A percentile compares a stretch with the other conserved stretches of the same genome.
phyloP scores from a whole-genome alignment of 805 yeast species.

The Teunomyces aglyptinius region DNA sequence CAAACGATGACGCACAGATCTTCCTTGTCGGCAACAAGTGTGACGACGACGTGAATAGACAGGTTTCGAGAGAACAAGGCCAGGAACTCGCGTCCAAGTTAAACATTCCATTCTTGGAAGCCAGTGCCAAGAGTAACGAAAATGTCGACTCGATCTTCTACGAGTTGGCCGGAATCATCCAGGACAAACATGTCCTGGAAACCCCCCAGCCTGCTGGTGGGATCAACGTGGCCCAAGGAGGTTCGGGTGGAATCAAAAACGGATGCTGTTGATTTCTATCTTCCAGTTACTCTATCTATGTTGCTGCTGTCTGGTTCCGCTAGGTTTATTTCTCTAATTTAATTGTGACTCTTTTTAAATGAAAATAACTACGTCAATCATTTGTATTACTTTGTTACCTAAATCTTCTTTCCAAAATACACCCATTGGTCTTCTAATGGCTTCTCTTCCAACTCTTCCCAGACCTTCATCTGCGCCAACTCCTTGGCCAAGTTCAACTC shows the following conservation, averaged over 20 bases:
- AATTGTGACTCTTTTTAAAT: constrained; percentile 1
- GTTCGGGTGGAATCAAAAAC: constrained; percentile 25
- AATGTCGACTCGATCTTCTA: constrained; percentile 92
- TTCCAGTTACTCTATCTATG: neutral
- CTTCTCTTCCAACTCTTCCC: constrained; percentile 81
- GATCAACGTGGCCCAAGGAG: constrained; percentile 39
- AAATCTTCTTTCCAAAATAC: constrained; percentile 66
- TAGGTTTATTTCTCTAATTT: constrained; percentile 4
- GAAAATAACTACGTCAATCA: neutral
- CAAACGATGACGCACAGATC: constrained; percentile 92
- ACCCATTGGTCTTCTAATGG: constrained; percentile 84
- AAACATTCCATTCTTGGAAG: constrained; percentile 89
- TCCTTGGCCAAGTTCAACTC: constrained; percentile 67
- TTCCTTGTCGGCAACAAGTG: constrained; percentile 94
- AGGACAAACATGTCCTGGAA: constrained; percentile 64
- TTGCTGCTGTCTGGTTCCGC: neutral
- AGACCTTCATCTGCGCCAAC: constrained; percentile 64
- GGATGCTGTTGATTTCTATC: constrained; percentile 34
- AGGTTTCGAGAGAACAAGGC: constrained; percentile 87
- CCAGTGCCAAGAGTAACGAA: constrained; percentile 90
- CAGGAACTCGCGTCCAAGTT: constrained; percentile 81
- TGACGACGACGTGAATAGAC: constrained; percentile 86
- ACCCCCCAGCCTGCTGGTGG: constrained; percentile 30
- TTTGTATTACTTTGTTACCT: constrained; percentile 9
- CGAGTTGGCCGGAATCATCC: constrained; percentile 81